Base-by-base conservation (phyloP, 2,329 filamentous ascomycete genomes). In the Diaporthe citrichinensis region DNA sequence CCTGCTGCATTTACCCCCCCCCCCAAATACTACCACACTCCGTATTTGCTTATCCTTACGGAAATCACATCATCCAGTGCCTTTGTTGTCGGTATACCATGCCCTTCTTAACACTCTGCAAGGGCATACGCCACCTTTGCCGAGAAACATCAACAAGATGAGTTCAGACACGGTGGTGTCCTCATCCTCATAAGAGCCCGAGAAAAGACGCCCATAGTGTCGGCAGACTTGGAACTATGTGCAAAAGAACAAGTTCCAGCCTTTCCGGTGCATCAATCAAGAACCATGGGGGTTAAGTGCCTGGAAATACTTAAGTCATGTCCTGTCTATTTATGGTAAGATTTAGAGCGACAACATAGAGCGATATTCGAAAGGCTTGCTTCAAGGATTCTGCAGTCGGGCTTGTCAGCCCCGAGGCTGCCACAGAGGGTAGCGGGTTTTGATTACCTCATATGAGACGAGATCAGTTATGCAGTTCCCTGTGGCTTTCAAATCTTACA, bases 281-380 rank as follows among this genome's bases (percentile, higher is more conserved):
- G 15, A 57, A 31, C 6, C 25, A 51, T 25, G 14, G n/a, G 25
- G 23, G 9, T n/a, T 9, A n/a, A 8, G 17, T n/a, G 23, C 20
- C 20, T 17, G 46, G 17, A 49, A 57, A 20, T 34, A 57, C 14
- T 31, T 4, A 28, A 34, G 15, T 7, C 28, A 2, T 4, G 25
- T 31, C 28, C 28, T 57, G 10, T 3, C 28, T 57, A n/a, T 25
- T 10, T 34, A 4, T 31, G 25, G 53, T 31, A 28, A 20, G 15
- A 6, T 55, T 20, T 8, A 20, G 53, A 20, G 34, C 15, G 53
- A 28, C 4, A 6, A 14, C 4, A 31, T 6, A 28, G 4, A 55
- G 25, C 5, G 0, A 14, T n/a, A 23, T 9, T 49, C 2, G 1
- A 4, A 23, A 17, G 3, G 8, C 8, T n/a, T n/a, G 20, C 8